phyloP scores from a whole-genome alignment of 75 land plant genomes.

The Picea glauca region DNA sequence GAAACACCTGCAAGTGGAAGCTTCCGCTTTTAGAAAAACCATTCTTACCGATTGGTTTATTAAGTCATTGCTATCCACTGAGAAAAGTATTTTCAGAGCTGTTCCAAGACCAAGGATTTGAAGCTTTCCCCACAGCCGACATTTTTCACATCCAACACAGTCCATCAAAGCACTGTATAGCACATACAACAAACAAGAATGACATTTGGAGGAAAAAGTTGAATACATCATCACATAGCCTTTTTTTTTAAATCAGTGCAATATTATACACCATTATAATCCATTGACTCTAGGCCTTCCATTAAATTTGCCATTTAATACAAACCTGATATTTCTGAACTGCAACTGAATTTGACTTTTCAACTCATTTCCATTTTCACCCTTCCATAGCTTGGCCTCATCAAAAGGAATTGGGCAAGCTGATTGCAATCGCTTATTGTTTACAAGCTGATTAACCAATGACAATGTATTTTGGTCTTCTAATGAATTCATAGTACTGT shows the following conservation, averaged over 20 bases:
- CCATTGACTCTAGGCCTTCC: background rate
- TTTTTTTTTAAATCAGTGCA: background rate
- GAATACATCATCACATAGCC: background rate
- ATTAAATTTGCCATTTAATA: background rate
- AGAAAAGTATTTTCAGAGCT: conserved; percentile 39
- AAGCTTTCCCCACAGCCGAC: conserved; percentile 52
- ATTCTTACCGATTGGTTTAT: conserved; percentile 6
- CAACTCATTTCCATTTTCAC: conserved; percentile 32
- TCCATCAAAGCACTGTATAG: conserved; percentile 40
- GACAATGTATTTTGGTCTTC: conserved; percentile 26
- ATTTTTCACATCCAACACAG: conserved; percentile 51
- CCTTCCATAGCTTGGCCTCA: conserved; percentile 42
- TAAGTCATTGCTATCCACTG: conserved; percentile 14
- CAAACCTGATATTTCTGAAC: conserved; percentile 38
- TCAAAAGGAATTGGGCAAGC: conserved; percentile 42
- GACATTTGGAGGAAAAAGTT: background rate
- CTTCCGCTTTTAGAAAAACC: background rate
- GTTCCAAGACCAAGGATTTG: conserved; percentile 50
- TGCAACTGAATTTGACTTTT: conserved; percentile 28
- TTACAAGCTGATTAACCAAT: conserved; percentile 23
- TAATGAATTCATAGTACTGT: conserved; percentile 24
- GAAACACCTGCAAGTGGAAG: background rate
- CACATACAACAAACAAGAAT: background rate
- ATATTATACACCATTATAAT: background rate
- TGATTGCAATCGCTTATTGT: conserved; percentile 19